A percentile compares a stretch with the other conserved stretches of the same genome.
phyloP scores from a whole-genome alignment of 306 rosid species.

The Begonia loranthoides region DNA sequence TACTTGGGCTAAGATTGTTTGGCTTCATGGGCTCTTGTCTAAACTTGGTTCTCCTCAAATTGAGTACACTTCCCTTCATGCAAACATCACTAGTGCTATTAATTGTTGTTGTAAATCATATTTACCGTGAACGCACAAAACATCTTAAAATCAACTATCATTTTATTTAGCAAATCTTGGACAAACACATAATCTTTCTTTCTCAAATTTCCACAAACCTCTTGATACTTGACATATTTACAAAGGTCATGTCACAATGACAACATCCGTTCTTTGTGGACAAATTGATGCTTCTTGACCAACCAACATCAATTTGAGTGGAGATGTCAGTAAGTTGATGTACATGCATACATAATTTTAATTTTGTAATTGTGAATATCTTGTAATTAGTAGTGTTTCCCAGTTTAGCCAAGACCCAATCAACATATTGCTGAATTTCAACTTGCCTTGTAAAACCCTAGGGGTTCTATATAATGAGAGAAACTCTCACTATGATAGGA shows the following conservation, averaged over 20 bases:
- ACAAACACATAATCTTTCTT: constrained; percentile 1
- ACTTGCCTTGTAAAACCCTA: too few species aligned
- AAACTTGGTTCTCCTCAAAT: neutral
- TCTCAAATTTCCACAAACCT: constrained; percentile 3
- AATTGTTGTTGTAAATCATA: neutral
- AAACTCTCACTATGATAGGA: too few species aligned
- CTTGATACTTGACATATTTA: neutral
- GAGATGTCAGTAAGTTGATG: neutral
- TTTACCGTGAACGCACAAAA: constrained; percentile 1
- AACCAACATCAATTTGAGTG: constrained; percentile 3
- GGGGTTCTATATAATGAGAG: too few species aligned
- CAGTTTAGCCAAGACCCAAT: too few species aligned
- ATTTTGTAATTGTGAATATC: too few species aligned
- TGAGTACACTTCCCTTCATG: neutral
- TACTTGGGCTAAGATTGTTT: neutral
- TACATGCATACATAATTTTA: too few species aligned
- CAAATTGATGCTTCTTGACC: constrained; percentile 1
- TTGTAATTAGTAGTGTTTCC: too few species aligned
- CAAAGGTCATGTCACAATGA: neutral
- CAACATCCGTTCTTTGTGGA: neutral
- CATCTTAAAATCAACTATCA: constrained; percentile 1
- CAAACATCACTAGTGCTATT: neutral
- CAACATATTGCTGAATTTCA: too few species aligned
- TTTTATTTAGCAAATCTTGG: neutral
- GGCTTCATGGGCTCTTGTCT: neutral